Conservation (phyloP, 257 asterid species). For the Nicotiana undulata region DNA sequence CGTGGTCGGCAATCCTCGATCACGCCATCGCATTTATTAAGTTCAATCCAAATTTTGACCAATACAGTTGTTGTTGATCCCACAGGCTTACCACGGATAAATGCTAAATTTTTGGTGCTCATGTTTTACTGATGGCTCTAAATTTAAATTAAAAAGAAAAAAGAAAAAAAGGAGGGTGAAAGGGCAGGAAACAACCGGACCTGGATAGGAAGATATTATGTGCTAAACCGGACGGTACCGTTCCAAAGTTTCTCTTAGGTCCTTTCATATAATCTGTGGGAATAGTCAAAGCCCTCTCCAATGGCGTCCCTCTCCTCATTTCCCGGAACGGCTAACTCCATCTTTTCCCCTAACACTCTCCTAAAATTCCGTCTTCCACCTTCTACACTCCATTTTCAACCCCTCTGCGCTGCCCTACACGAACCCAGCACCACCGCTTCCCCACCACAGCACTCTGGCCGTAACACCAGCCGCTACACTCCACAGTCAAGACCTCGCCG, state of each 20-base stretch:
- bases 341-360: conserved; percentile 11
- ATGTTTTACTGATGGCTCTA: neutral
- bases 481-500: conserved; percentile 9
- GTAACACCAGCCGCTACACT: neutral
- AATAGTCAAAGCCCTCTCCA: neutral
- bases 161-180: too few relatives aligned
- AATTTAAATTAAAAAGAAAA: too few relatives aligned
- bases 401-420: conserved; percentile 11
- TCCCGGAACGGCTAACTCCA: conserved; percentile 16
- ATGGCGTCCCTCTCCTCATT: conserved; percentile 23
- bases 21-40: too few relatives aligned
- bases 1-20: too few relatives aligned
- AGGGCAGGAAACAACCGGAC: too few relatives aligned
- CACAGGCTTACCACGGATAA: too few relatives aligned
- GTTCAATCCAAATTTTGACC: too few relatives aligned
- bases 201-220: neutral
- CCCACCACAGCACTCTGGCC: neutral
- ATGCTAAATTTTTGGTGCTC: neutral
- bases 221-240: neutral
- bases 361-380: conserved; percentile 2
- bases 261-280: neutral
- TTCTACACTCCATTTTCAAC: neutral
- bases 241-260: neutral
- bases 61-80: too few relatives aligned
- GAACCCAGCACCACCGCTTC: conserved; percentile 9